A percentile compares a stretch with the other conserved stretches of the same genome.
These are phyloP conservation scores for Neurospora sp. DNA, from an alignment of 2,329 filamentous ascomycete species.

Conservation along the genomic window DNA sequence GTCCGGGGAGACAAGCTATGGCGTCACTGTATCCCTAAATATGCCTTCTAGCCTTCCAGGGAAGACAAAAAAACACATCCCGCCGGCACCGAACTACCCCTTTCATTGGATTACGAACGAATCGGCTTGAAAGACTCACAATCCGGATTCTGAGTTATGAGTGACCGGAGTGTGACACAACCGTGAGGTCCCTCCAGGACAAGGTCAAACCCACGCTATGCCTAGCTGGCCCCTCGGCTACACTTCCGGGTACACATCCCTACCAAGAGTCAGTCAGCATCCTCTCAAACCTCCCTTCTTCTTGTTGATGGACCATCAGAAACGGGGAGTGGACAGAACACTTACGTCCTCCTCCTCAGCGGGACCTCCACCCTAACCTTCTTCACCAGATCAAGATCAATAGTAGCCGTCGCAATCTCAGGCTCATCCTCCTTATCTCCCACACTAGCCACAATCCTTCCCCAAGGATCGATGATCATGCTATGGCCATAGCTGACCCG, in stretches of 20 bases:
- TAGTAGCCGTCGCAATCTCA: constrained; percentile 44
- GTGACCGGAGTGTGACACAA: not conserved
- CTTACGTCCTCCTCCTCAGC: constrained; percentile 41
- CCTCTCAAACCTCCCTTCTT: not conserved
- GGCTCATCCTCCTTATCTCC: constrained; percentile 32
- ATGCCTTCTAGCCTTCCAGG: not conserved
- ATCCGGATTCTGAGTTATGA: not conserved
- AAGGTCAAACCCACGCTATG: not conserved
- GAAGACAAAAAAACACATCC: not conserved
- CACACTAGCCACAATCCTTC: constrained; percentile 58
- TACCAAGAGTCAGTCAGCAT: not conserved
- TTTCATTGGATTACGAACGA: not conserved
- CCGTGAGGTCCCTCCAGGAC: not conserved
- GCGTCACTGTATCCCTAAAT: not conserved
- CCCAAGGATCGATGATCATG: constrained; percentile 83
- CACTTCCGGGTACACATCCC: constrained; percentile 3
- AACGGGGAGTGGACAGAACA: constrained; percentile 10
- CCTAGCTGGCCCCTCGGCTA: not conserved
- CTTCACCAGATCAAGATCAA: constrained; percentile 38
- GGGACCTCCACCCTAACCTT: constrained; percentile 44
- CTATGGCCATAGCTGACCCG: constrained; percentile 77
- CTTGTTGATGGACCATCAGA: not conserved
- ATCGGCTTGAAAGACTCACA: not conserved
- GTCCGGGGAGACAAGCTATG: rapidly evolving
- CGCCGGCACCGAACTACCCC: not conserved